A percentile compares a stretch with the other conserved stretches of the same genome.
Conservation (phyloP, 805 yeast species). For the Metschnikowia borealis region DNA sequence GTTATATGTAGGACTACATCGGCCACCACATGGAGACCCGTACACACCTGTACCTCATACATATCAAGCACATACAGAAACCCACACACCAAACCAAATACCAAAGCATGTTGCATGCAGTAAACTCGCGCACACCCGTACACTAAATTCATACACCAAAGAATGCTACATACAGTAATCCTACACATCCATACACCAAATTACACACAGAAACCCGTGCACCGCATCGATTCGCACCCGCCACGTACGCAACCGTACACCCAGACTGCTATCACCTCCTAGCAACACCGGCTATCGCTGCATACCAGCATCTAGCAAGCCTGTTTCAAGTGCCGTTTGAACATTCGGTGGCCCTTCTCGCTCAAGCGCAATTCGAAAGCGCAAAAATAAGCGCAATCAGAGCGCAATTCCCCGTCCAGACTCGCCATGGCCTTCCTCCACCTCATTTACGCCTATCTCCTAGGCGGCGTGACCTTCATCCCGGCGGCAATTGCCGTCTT, state of each 20-base stretch:
- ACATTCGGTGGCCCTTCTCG: too few species aligned
- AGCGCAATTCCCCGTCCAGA: background rate
- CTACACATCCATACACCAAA: background rate
- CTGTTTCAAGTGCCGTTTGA: background rate
- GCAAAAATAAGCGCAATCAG: background rate
- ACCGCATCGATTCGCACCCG: background rate
- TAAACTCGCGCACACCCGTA: background rate
- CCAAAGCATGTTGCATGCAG: too few species aligned
- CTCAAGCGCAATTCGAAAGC: too few species aligned
- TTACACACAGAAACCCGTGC: background rate
- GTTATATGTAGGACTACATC: too few species aligned
- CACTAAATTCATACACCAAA: background rate
- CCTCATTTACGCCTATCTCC: conserved; percentile 48
- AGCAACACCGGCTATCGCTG: background rate
- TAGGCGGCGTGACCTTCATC: conserved; percentile 81
- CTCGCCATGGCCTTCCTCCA: conserved; percentile 7
- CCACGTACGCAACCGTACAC: background rate
- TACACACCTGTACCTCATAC: background rate
- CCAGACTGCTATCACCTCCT: background rate
- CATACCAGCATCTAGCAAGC: background rate
- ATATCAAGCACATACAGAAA: background rate
- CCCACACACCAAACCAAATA: too few species aligned
- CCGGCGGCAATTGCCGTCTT: conserved; percentile 49
- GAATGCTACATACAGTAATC: background rate
- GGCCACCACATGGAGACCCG: too few species aligned